A percentile compares a stretch with the other conserved stretches of the same genome.
phyloP scores from a whole-genome alignment of 257 asterid species.

The Nicotiana tomentosiformis region DNA sequence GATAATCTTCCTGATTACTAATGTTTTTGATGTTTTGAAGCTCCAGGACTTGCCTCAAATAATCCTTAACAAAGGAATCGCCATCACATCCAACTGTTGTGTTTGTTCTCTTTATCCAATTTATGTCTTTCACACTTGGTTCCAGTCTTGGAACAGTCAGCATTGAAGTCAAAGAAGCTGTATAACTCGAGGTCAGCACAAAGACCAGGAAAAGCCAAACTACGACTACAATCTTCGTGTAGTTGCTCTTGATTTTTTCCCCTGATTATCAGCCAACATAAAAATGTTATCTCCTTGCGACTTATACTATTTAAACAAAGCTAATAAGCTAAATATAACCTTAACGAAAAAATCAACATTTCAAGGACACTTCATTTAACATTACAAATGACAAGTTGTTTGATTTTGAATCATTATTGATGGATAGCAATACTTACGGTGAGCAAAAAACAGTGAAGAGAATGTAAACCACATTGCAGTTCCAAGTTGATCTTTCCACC shows the following conservation, averaged over 20 bases:
- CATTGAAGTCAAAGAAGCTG: slow-evolving; percentile 34
- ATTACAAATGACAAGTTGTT: neutral
- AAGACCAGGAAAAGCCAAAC: slow-evolving; percentile 34
- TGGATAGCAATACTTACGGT: slow-evolving; percentile 22
- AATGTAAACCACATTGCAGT: slow-evolving; percentile 43
- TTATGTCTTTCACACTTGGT: slow-evolving; percentile 22
- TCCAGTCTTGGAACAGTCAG: slow-evolving; percentile 27
- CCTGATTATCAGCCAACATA: slow-evolving; percentile 13
- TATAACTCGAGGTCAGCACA: slow-evolving; percentile 28
- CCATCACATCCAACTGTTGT: slow-evolving; percentile 32
- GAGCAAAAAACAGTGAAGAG: slow-evolving; percentile 35
- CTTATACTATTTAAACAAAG: neutral
- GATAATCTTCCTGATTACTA: slow-evolving; percentile 6
- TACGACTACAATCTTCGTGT: slow-evolving; percentile 20
- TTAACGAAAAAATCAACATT: neutral
- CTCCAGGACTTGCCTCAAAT: slow-evolving; percentile 17
- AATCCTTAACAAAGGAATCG: slow-evolving; percentile 29
- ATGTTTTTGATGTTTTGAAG: slow-evolving; percentile 25
- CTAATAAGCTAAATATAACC: neutral
- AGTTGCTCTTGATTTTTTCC: slow-evolving; percentile 22
- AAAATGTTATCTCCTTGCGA: neutral
- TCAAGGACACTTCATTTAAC: neutral
- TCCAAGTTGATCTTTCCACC: slow-evolving; percentile 29
- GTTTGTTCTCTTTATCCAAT: slow-evolving; percentile 24
- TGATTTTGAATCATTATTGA: neutral